A percentile compares a stretch with the other conserved stretches of the same genome.
Conservation (phyloP, 495 filamentous ascomycete genomes). For the Tuber indicum region DNA sequence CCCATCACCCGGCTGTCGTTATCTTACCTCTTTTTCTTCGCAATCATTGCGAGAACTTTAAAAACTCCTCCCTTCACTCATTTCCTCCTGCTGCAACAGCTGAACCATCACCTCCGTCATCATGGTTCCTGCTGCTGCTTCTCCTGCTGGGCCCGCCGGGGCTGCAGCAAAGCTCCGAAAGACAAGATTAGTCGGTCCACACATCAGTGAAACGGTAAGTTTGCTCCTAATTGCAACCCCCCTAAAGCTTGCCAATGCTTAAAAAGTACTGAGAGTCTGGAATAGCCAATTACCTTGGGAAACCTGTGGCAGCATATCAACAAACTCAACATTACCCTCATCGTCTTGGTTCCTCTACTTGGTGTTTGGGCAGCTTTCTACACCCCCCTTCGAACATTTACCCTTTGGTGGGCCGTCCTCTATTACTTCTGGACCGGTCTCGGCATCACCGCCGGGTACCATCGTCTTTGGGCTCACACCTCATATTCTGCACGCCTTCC, state of each 20-base stretch:
- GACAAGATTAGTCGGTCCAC: conserved; percentile 32
- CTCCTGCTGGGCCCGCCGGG: conserved; percentile 18
- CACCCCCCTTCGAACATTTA: conserved; percentile 70
- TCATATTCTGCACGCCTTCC: conserved; percentile 87
- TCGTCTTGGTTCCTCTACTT: conserved; percentile 72
- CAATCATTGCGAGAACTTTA: background rate
- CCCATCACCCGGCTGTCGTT: background rate
- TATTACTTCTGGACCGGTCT: conserved; percentile 93
- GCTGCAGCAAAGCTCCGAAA: conserved; percentile 25
- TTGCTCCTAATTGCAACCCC: background rate
- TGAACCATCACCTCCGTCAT: background rate
- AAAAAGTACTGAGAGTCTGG: conserved; percentile 10
- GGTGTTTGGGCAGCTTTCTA: conserved; percentile 74
- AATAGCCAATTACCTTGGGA: conserved; percentile 60
- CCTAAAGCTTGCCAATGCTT: background rate
- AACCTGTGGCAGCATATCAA: conserved; percentile 99
- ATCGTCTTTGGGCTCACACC: conserved; percentile 90
- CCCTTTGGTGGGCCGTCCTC: conserved; percentile 67
- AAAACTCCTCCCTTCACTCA: background rate
- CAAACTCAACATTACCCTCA: conserved; percentile 85
- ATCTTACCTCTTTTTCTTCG: background rate
- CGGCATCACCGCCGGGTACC: conserved; percentile 85
- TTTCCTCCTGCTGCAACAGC: background rate
- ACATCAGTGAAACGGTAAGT: conserved; percentile 41
- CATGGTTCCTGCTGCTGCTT: conserved; percentile 21